A percentile compares a stretch with the other conserved stretches of the same genome.
Conservation (phyloP, 192 early-diverging fungal species). For the Podila clonocystis region DNA sequence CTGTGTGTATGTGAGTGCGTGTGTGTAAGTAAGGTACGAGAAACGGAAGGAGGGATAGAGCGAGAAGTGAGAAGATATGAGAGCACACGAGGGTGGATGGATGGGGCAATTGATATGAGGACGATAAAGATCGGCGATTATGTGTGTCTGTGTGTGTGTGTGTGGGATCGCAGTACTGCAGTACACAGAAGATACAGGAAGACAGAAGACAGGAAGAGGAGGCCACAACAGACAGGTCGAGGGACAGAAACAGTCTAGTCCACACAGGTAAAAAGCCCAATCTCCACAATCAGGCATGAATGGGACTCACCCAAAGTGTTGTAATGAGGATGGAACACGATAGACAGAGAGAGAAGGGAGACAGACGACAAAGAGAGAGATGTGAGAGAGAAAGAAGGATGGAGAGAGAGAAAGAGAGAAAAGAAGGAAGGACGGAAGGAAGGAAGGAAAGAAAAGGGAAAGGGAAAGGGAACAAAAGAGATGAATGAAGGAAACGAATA, state of each 20-base stretch:
- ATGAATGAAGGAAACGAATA: neutral
- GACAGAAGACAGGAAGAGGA: neutral
- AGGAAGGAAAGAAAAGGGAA: neutral
- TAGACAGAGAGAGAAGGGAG: neutral
- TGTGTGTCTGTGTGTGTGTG: too few relatives aligned
- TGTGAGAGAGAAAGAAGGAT: slow-evolving; percentile 2
- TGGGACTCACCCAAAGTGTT: neutral
- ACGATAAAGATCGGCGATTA: neutral
- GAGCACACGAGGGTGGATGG: neutral
- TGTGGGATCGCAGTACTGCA: too few relatives aligned
- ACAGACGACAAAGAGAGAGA: neutral
- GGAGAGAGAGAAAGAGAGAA: neutral
- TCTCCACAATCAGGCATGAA: neutral
- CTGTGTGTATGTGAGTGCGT: slow-evolving; percentile 1
- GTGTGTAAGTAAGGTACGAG: neutral
- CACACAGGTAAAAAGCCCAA: neutral
- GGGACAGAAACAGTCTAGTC: neutral
- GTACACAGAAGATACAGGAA: neutral
- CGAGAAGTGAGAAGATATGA: slow-evolving; percentile 1
- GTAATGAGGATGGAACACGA: neutral
- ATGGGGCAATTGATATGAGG: neutral
- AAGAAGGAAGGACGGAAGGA: neutral
- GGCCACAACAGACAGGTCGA: neutral
- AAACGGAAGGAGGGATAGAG: slow-evolving; percentile 4
- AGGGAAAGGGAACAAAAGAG: neutral